These are phyloP conservation scores for Eucalyptus leucophloia DNA, from an alignment of 345 rosid species.

Conservation along the genomic window DNA sequence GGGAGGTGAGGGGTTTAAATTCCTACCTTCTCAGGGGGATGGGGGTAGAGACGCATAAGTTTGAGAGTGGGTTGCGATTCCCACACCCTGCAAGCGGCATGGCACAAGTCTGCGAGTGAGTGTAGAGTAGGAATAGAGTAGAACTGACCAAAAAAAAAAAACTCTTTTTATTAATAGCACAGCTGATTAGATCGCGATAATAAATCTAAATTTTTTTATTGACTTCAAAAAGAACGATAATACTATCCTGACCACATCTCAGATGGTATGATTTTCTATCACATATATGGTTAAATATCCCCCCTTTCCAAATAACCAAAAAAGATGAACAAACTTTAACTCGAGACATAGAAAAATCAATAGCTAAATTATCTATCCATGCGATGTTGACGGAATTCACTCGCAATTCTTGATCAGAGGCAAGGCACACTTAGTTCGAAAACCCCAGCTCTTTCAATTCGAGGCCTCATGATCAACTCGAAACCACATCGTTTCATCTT, in stretches of 20 bases:
- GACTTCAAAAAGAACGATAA: fast-evolving
- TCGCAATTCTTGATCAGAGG: not conserved
- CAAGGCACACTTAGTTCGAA: fast-evolving
- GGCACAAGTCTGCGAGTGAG: too few species aligned
- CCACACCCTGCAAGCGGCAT: too few species aligned
- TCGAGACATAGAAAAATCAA: not conserved
- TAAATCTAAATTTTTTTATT: not conserved
- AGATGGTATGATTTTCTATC: not conserved
- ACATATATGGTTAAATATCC: not conserved
- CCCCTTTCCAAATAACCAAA: not conserved
- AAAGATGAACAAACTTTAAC: not conserved
- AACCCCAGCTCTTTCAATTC: too few species aligned
- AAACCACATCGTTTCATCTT: too few species aligned
- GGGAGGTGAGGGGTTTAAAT: too few species aligned
- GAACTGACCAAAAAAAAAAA: too few species aligned
- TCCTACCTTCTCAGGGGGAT: too few species aligned
- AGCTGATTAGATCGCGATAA: fast-evolving
- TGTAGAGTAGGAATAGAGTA: too few species aligned
- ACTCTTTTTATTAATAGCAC: not conserved
- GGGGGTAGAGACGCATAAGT: too few species aligned
- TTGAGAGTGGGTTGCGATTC: too few species aligned
- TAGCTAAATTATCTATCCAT: not conserved
- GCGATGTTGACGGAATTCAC: not conserved
- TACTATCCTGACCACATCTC: fast-evolving
- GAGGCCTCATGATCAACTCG: fast-evolving